phyloP scores from a whole-genome alignment of 495 filamentous ascomycete species.

The Aspergillus affinis region DNA sequence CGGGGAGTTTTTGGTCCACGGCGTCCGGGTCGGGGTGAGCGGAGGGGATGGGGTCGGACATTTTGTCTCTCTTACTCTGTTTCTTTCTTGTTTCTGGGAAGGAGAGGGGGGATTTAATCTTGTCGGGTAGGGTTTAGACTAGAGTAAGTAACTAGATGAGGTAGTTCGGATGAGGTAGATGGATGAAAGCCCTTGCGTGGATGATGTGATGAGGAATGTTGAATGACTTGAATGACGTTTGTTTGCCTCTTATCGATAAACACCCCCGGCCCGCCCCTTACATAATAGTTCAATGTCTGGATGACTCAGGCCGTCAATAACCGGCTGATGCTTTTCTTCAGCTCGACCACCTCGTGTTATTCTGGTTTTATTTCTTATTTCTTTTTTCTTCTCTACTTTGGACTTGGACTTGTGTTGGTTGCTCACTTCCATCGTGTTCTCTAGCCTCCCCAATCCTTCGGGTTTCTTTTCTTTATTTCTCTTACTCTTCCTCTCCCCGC shows the following conservation, averaged over 20 bases:
- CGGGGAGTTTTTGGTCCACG: slow-evolving; percentile 55
- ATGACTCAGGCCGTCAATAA: slow-evolving; percentile 20
- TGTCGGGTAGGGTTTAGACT: background rate
- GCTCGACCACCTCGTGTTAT: background rate
- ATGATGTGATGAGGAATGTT: background rate
- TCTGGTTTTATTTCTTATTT: background rate
- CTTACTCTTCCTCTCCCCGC: background rate
- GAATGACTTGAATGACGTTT: background rate
- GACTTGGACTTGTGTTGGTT: background rate
- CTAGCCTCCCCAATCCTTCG: background rate
- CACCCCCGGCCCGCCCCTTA: background rate
- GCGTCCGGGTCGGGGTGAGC: slow-evolving; percentile 65
- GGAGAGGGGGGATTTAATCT: background rate
- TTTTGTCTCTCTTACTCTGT: slow-evolving; percentile 17
- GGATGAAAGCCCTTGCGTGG: background rate
- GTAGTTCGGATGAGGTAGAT: background rate
- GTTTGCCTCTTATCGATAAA: background rate
- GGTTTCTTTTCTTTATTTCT: background rate
- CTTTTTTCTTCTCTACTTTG: slow-evolving; percentile 1
- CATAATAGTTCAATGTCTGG: background rate
- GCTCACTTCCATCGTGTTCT: background rate
- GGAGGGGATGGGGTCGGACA: slow-evolving; percentile 67
- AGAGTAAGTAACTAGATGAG: background rate
- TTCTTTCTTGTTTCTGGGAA: background rate
- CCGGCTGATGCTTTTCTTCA: slow-evolving; percentile 2